Percentiles rank a stretch among this genome's conserved stretches.
These are phyloP conservation scores for Colletotrichum tanaceti DNA, from an alignment of 2,329 filamentous ascomycete species.

Conservation along the genomic window DNA sequence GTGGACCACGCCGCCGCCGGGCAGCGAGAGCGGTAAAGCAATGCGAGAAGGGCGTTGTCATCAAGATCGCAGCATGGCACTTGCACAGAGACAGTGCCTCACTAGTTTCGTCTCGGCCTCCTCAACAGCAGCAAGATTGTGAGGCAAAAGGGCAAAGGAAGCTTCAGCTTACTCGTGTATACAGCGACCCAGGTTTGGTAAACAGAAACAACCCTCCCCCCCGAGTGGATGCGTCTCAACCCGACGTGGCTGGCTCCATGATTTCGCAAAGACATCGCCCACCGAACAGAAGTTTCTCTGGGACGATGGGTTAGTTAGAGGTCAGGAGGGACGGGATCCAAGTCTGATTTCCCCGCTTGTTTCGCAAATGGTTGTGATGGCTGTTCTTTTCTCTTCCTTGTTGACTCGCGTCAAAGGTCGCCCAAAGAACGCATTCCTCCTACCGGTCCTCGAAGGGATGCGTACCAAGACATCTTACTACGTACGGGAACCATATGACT, in stretches of 20 bases:
- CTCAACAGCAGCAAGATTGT: slow-evolving; percentile 3
- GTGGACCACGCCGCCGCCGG: slow-evolving; percentile 9
- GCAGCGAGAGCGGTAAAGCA: slow-evolving; percentile 1
- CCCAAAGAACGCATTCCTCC: background rate
- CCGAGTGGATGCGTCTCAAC: slow-evolving; percentile 32
- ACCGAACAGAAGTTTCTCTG: slow-evolving; percentile 2
- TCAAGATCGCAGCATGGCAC: slow-evolving; percentile 36
- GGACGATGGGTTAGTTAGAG: background rate
- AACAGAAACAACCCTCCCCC: slow-evolving; percentile 8
- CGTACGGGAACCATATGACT: slow-evolving; percentile 19
- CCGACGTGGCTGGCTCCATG: slow-evolving; percentile 2
- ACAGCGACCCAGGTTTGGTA: slow-evolving; percentile 12
- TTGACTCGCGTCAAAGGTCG: slow-evolving; percentile 19
- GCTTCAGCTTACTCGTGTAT: slow-evolving; percentile 35
- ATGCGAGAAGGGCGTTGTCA: slow-evolving; percentile 2
- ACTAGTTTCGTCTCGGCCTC: slow-evolving; percentile 35
- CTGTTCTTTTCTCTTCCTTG: slow-evolving; percentile 8
- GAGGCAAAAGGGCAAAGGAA: slow-evolving; percentile 6
- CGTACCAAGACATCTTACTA: background rate
- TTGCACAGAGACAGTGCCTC: slow-evolving; percentile 24
- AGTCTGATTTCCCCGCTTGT: slow-evolving; percentile 27
- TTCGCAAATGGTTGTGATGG: slow-evolving; percentile 26
- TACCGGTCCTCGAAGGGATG: background rate
- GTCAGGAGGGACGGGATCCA: background rate
- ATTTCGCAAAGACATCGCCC: background rate